Base-by-base conservation (phyloP, 1,284 basidiomycete species). In the Flammula alnicola region DNA sequence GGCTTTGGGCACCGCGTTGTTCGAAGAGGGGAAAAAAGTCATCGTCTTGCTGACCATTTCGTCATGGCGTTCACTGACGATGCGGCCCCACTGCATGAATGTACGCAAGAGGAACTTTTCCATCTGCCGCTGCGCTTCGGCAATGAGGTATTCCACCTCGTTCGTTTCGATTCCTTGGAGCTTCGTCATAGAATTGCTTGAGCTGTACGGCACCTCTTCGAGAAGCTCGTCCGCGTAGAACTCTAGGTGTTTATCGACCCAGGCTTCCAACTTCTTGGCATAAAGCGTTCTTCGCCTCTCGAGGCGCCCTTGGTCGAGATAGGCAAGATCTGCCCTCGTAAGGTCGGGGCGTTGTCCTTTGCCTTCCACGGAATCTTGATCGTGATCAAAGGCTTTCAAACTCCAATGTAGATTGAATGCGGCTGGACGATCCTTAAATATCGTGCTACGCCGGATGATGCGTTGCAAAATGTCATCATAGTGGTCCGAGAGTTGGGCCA, bases 381-480 rank as follows among this genome's bases (percentile, higher is more conserved):
- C n/a, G n/a, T n/a, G n/a, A n/a, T n/a, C n/a, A n/a, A n/a, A n/a
- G n/a, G n/a, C n/a, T n/a, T n/a, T n/a, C n/a, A n/a, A n/a, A n/a
- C n/a, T n/a, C n/a, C n/a, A n/a, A n/a, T n/a, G n/a, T n/a, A n/a
- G n/a, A n/a, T n/a, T n/a, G n/a, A n/a, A n/a, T n/a, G n/a, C n/a
- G n/a, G n/a, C n/a, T n/a, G n/a, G n/a, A n/a, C n/a, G n/a, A n/a
- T n/a, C n/a, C n/a, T n/a, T n/a, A n/a, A n/a, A n/a, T n/a, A n/a
- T n/a, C n/a, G n/a, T n/a, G n/a, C n/a, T n/a, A n/a, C n/a, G n/a
- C n/a, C n/a, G n/a, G n/a, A n/a, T n/a, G n/a, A n/a, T n/a, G n/a
- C n/a, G n/a, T n/a, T n/a, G n/a, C n/a, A 41, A 9, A 22, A 51
- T 43, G 3, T 25, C 35, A 30, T 51, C 37, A 16, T 51, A 51